Base-by-base conservation (phyloP, 805 yeast genomes). In the Candida sonorensis region DNA sequence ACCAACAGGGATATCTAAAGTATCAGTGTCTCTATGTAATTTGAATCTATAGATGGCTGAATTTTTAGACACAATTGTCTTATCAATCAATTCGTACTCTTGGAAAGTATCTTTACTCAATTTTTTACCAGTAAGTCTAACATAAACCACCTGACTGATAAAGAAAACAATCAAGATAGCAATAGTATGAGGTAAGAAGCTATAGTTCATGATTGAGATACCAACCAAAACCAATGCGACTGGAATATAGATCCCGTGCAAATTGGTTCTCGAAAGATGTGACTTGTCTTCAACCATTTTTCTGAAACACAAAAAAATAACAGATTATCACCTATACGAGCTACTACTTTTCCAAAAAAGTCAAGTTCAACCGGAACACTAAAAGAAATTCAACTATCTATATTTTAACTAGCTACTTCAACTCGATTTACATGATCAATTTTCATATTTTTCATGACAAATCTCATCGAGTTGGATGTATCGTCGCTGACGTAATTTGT, bases 181-280 rank as follows among this genome's bases (percentile, higher is more conserved):
- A 28, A 61, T 44, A 18, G 67, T 55, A 38, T 56, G 57, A 11
- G 79, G 80, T 29, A 75, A 45, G 48, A 64, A 75, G 29, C 62
- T 61, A 39, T 55, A 64, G 30, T 72, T 69, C 35, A 77, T 62
- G 44, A 81, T 65, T 15, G 62, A 53, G 4, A 77, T 67, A 23
- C 94, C 94, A 20, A 68, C 64, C 7, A 79, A 26, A 29, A 81
- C 66, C 31, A 83, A 64, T 2, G 64, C 72, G 17, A 70, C 57
- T 5, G 94, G 94, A 42, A 83, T 81, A 51, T 72, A 75, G 31
- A 83, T 72, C 13, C 88, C 86, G 48, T 83, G 94, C 26, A 82
- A 55, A 5, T 88, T 87, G 33, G 78, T 72, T 48, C 78, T 75
- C 37, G 80, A 62, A 27, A 81, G 59, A 33, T 75, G 76, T 42